Evolutionary conservation across 305 asterid species (phyloP), one percentile per base, ranked within the genome.

Genomic region (Fraxinus albicans): DNA sequence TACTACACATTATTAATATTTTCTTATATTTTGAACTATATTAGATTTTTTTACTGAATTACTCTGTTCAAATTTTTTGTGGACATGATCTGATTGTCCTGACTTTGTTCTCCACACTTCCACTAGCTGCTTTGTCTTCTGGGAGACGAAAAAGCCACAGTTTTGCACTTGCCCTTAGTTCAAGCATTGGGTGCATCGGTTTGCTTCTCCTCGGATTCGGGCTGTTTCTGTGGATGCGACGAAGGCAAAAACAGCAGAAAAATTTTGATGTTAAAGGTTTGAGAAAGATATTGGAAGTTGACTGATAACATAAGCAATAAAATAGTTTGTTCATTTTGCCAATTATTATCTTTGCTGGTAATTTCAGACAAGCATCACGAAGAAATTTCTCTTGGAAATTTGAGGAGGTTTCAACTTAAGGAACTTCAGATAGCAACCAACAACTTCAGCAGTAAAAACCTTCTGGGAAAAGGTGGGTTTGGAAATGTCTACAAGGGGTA

Each of bases 381-480:
- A 76, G 88, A 88, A 85, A 86, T 88, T 80, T 85, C 90, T 21
- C 85, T 88, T 4, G 92, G 90, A 23, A 89, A 89, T 75, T 82
- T 89, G 44, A 89, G 88, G 83, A 86, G 90, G 44, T 89, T 88
- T 42, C 90, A 77, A 13, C 84, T 88, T 84, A 86, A 86, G 80
- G 91, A 89, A 81, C 92, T 89, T 69, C 91, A 86, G 80, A 42
- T 73, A 65, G 91, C 92, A 78, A 89, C 92, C 78, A 85, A 83
- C 86, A 89, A 88, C 82, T 89, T 89, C 86, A 89, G 90, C 89
- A 83, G 82, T 77, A 89, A 88, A 82, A 88, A 86, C 82, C 87
- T 89, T 38, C 50, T 86, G 40, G 92, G 92, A 34, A 89, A 89
- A 85, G 91, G 91, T 47, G 92, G 92, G 78, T 89, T 86, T 83